These are phyloP conservation scores for Sporisorium reilianum DNA, from an alignment of 1,284 basidiomycete species.

Conservation along the genomic window DNA sequence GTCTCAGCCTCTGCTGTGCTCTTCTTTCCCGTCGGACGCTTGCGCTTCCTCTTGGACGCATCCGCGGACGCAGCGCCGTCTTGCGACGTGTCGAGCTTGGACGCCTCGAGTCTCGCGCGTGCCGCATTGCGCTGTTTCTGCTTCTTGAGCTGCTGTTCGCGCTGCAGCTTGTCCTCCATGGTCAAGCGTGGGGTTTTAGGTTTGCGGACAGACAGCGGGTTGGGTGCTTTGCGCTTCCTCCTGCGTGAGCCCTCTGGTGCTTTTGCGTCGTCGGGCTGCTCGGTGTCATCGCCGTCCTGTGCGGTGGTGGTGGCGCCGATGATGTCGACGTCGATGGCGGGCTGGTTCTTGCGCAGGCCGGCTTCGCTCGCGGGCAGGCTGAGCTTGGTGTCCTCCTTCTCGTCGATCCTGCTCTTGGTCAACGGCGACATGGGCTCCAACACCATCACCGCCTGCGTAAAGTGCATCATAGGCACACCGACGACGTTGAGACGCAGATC, in stretches of 20 bases:
- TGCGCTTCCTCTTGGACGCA: constrained; percentile 20
- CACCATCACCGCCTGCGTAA: constrained; percentile 66
- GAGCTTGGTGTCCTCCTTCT: constrained; percentile 53
- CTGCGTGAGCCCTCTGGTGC: constrained; percentile 14
- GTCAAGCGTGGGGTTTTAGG: constrained; percentile 68
- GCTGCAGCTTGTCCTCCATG: constrained; percentile 40
- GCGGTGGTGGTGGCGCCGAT: constrained; percentile 23
- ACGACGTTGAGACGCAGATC: constrained; percentile 43
- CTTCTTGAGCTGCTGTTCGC: constrained; percentile 72
- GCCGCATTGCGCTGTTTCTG: constrained; percentile 40
- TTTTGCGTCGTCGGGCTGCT: background rate
- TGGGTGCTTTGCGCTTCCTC: constrained; percentile 78
- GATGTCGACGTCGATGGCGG: constrained; percentile 36
- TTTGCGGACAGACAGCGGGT: constrained; percentile 92
- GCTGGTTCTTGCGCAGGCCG: constrained; percentile 22
- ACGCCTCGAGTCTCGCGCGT: constrained; percentile 18
- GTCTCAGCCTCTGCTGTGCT: background rate
- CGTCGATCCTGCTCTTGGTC: constrained; percentile 52
- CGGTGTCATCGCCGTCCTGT: constrained; percentile 69
- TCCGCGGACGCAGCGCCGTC: background rate
- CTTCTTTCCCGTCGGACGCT: constrained; percentile 1
- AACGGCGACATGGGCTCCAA: constrained; percentile 66
- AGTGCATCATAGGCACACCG: constrained; percentile 63
- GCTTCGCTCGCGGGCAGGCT: constrained; percentile 40
- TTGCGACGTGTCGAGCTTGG: constrained; percentile 11